Evolutionary conservation across 441 rosid species (phyloP).

Genomic region (Pelargonium australe): DNA sequence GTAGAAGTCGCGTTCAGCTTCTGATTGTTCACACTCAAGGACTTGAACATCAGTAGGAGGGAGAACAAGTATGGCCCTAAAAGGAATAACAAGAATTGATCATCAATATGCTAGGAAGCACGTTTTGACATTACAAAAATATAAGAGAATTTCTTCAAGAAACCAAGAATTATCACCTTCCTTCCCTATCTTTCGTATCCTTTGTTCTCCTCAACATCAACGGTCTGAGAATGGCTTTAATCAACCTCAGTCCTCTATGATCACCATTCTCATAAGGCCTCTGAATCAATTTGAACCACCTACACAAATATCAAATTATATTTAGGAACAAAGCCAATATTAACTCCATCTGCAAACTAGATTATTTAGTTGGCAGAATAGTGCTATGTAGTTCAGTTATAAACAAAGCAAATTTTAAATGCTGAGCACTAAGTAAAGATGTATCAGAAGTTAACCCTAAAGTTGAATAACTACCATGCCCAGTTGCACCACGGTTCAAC

Average conservation of each 20-base stretch:
- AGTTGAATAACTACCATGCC: slow-evolving; percentile 46
- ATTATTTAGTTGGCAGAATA: background rate
- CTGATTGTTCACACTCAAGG: slow-evolving; percentile 56
- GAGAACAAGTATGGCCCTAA: slow-evolving; percentile 64
- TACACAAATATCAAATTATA: slow-evolving; percentile 16
- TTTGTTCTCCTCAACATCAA: slow-evolving; percentile 70
- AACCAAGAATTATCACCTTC: slow-evolving; percentile 35
- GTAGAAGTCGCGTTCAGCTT: slow-evolving; percentile 56
- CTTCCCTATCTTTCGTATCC: slow-evolving; percentile 55
- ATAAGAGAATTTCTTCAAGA: background rate
- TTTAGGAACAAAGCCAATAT: slow-evolving; percentile 2
- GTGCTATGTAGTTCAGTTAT: no score
- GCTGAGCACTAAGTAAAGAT: no score
- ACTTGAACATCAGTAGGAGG: slow-evolving; percentile 56
- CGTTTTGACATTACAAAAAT: slow-evolving; percentile 7
- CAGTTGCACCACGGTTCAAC: slow-evolving; percentile 82
- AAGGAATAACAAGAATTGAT: slow-evolving; percentile 17
- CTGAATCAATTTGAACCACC: slow-evolving; percentile 69
- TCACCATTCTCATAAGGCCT: slow-evolving; percentile 66
- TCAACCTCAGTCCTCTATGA: slow-evolving; percentile 46
- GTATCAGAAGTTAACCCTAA: background rate
- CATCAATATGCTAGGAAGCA: slow-evolving; percentile 5
- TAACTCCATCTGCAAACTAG: background rate
- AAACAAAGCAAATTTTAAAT: no score
- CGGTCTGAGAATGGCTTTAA: slow-evolving; percentile 60